Base-by-base conservation (phyloP, 2,329 filamentous ascomycete species). In the Colletotrichum gigasporum region DNA sequence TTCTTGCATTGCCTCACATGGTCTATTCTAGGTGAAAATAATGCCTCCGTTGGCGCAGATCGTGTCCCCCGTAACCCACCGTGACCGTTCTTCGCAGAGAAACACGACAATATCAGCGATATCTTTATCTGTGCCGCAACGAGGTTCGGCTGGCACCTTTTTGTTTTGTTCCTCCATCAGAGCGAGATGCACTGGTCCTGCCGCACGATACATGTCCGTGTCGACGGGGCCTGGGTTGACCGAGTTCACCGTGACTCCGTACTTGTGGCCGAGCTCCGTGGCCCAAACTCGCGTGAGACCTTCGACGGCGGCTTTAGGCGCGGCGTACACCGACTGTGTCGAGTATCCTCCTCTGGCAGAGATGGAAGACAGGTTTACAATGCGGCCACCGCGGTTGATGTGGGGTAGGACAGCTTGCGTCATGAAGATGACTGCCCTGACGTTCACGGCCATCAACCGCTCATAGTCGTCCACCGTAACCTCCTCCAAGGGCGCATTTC, bases 291-390 rank as follows among this genome's bases (percentile, higher is more conserved):
- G 69, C 2, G 63, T 67, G 2, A 74, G 32, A 1, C 70, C 70
- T 48, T 76, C 75, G 22, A 70, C 60, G 0, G 76, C 76, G 7
- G 75, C 76, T 51, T 78, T 78, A 0, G 74, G 75, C 2, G 75
- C 70, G 0, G 68, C 73, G 30, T 79, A 79, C 0, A 79, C 71
- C 0, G 74, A 72, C 32, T 75, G 67, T 0, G 63, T 69, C 1
- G 73, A 63, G 2, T 73, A 65, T 1, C 75, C 76, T 2, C 74
- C 57, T 1, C 74, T 69, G 2, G 75, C 74, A n/a, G 67, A 71
- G 3, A 71, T 70, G 0, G 75, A 77, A 1, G 75, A 76, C 3
- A 79, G 63, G 24, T 73, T 71, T n/a, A 79, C 69, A 2, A 79
- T 74, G 0, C 77, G 73, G 0, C 76, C 73, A 3, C 73, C 72